Conservation (phyloP, 306 rosid genomes). For the Argentina anserina region DNA sequence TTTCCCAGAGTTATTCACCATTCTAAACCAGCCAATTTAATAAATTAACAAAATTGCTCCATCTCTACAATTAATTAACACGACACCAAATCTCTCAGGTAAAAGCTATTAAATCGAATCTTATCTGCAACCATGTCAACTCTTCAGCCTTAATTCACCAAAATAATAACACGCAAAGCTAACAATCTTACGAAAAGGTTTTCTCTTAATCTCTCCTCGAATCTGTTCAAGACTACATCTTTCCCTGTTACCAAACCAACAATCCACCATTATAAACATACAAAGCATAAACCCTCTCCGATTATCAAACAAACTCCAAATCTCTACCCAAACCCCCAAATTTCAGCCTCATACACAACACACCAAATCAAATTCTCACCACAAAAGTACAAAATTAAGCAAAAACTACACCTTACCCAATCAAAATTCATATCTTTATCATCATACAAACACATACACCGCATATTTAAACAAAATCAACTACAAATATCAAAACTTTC, state of each 20-base stretch:
- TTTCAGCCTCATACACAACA: background rate
- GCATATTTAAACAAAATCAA: background rate
- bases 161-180: background rate
- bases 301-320: background rate
- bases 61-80: background rate
- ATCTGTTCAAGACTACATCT: background rate
- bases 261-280: background rate
- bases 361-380: background rate
- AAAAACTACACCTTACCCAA: background rate
- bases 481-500: background rate
- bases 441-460: background rate
- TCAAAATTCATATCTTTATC: background rate
- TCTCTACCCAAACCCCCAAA: constrained; percentile 5
- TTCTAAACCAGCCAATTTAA: background rate
- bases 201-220: background rate
- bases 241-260: background rate
- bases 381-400: background rate
- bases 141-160: background rate
- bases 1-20: background rate
- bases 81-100: background rate
- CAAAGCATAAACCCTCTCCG: background rate
- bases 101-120: background rate
- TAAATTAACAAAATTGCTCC: background rate
- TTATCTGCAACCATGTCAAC: background rate
- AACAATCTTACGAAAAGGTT: background rate